Conservation (phyloP, 2,329 filamentous ascomycete genomes). For the Claviceps africana region DNA sequence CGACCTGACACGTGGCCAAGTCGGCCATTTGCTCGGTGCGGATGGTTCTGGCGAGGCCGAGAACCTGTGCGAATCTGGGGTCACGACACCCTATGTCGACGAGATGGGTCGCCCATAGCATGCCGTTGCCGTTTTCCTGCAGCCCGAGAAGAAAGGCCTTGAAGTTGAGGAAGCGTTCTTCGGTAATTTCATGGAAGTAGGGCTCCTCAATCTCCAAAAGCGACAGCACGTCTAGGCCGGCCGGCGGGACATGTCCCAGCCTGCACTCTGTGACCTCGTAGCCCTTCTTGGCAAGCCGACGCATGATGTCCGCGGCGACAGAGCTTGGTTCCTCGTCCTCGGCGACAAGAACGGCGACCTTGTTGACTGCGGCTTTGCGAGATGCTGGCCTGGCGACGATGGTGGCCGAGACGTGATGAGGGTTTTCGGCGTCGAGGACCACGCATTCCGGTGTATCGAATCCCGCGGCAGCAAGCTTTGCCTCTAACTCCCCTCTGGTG, state of each 20-base stretch:
- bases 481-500: neutral
- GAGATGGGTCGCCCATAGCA: constrained; percentile 18
- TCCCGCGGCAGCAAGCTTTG: neutral
- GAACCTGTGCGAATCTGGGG: constrained; percentile 13
- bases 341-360: neutral
- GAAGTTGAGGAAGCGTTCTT: constrained; percentile 1
- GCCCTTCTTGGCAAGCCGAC: neutral
- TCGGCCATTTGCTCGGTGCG: constrained; percentile 13
- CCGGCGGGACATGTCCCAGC: neutral
- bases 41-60: constrained; percentile 15
- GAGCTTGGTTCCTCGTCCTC: neutral
- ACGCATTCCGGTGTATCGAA: neutral
- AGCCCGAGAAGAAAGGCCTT: constrained; percentile 3
- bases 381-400: neutral
- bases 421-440: neutral
- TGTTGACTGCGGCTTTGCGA: neutral
- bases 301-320: neutral
- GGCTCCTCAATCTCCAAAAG: neutral
- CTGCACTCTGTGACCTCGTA: neutral
- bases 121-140: neutral
- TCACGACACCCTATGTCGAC: constrained; percentile 14
- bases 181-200: constrained; percentile 8
- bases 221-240: neutral
- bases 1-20: constrained; percentile 17
- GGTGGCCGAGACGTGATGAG: neutral